Evolutionary conservation across 164 flowering plant species (phyloP), one percentile per base, ranked within the genome.

Genomic region (Protea cynaroides): DNA sequence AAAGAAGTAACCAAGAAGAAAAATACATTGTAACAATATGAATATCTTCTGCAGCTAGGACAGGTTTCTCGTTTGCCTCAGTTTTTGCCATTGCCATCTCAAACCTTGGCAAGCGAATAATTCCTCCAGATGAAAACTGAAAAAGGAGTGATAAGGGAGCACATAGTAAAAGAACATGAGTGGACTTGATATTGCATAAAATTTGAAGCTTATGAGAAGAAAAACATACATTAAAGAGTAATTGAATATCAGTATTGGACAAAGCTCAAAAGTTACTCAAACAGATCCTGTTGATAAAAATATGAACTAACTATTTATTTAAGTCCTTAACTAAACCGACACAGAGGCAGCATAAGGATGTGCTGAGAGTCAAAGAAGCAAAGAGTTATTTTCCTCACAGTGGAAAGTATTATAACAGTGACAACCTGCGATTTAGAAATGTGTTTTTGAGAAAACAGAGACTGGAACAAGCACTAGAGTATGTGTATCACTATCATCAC

Each of bases 71-170:
- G 70, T 90, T 91, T 24, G 80, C 94, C 71, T 92, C 97, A 53
- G 89, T 77, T 76, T 82, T 90, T 52, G 96, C 84, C 92, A 92
- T 88, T 62, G 75, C 76, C 97, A 95, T 90, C 75, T 95, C 99
- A 82, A 95, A 95, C 79, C 69, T 90, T 58, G 97, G 99, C 78
- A 95, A 76, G 65, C 92, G 87, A 79, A 89, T 69, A 56, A 86
- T 73, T 53, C 96, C 99, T 15, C 84, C 96, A 72, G 92, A 84
- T 64, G 99, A 95, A 72, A 95, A 84, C 97, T 95, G 74, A 75
- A 67, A 70, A 64, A 70, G 70, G 44, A 40, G n/a, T 9, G 17
- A 56, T 29, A 29, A 62, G 0, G 2, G 60, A 37, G 23, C 64
- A 25, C n/a, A 19, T 15, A 56, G 60, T 53, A 53, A 53, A 64